Percentiles rank a stretch among this genome's conserved stretches.
phyloP scores from a whole-genome alignment of 345 rosid genomes.

The Barbarea vulgaris region DNA sequence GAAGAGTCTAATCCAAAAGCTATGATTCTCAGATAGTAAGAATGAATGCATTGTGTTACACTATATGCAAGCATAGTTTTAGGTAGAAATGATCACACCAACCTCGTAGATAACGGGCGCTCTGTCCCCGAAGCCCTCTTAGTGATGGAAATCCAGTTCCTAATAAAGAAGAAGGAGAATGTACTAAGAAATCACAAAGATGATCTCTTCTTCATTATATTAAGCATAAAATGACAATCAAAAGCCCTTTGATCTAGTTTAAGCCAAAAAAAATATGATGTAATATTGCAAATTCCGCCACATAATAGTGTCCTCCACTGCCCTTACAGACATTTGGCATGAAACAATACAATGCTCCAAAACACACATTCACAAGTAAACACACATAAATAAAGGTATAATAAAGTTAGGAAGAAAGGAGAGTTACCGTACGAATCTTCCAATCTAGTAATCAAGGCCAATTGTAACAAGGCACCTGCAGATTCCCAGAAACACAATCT shows the following conservation, averaged over 20 bases:
- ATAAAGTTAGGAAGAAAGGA: background rate
- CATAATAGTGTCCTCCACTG: background rate
- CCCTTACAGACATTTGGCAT: background rate
- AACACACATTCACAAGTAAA: conserved; percentile 8
- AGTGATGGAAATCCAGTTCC: conserved; percentile 49
- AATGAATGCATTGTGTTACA: background rate
- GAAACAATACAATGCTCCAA: background rate
- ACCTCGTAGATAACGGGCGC: conserved; percentile 64
- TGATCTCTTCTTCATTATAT: background rate
- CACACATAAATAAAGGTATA: background rate
- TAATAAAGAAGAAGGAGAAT: conserved; percentile 30
- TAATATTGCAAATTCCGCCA: background rate
- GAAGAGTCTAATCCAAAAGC: conserved; percentile 14
- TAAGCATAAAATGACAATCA: conserved; percentile 5
- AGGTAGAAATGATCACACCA: conserved; percentile 31
- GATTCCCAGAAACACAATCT: conserved; percentile 32
- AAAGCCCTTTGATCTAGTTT: background rate
- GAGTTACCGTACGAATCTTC: conserved; percentile 75
- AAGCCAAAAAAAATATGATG: background rate
- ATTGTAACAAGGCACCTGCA: conserved; percentile 87
- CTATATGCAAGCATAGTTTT: background rate
- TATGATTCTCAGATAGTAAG: background rate
- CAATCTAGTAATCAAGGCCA: conserved; percentile 70
- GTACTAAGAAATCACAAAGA: conserved; percentile 12
- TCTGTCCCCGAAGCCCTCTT: conserved; percentile 47